Conservation (phyloP, 176 grass and related monocot species). For the Musa schizocarpa region DNA sequence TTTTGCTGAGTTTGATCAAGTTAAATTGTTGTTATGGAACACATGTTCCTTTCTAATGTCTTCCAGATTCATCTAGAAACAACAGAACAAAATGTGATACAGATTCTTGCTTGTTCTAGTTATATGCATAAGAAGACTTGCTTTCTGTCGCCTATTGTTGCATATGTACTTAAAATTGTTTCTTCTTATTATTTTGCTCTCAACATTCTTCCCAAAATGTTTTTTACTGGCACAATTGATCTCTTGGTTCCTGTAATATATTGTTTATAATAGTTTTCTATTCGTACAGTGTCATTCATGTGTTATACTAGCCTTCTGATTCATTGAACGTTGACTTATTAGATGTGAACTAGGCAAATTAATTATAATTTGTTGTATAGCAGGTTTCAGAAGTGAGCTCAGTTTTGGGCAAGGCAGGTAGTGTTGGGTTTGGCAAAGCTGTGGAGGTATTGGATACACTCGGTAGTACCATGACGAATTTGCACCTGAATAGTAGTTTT, state of each 20-base stretch:
- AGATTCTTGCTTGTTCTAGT: background rate
- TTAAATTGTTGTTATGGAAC: too few species aligned
- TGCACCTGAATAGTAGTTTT: slow-evolving; percentile 5
- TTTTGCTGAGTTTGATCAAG: too few species aligned
- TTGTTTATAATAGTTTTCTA: background rate
- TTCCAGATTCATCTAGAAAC: background rate
- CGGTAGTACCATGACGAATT: slow-evolving; percentile 88
- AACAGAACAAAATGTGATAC: background rate
- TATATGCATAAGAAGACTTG: background rate
- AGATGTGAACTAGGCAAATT: background rate
- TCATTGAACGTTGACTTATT: background rate
- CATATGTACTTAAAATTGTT: background rate
- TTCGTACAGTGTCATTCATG: background rate
- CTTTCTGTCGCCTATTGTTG: background rate
- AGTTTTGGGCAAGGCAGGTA: slow-evolving; percentile 76
- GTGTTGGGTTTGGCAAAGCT: slow-evolving; percentile 64
- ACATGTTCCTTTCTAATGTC: background rate
- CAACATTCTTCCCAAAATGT: background rate
- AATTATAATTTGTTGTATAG: slow-evolving; percentile 7
- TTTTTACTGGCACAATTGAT: background rate
- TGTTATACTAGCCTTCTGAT: background rate
- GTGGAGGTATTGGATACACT: slow-evolving; percentile 95
- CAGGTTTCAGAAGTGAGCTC: slow-evolving; percentile 84
- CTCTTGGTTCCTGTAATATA: background rate
- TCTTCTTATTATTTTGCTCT: background rate